Evolutionary conservation across 345 rosid species (phyloP).

Genomic region (Atalantia buxifolia): DNA sequence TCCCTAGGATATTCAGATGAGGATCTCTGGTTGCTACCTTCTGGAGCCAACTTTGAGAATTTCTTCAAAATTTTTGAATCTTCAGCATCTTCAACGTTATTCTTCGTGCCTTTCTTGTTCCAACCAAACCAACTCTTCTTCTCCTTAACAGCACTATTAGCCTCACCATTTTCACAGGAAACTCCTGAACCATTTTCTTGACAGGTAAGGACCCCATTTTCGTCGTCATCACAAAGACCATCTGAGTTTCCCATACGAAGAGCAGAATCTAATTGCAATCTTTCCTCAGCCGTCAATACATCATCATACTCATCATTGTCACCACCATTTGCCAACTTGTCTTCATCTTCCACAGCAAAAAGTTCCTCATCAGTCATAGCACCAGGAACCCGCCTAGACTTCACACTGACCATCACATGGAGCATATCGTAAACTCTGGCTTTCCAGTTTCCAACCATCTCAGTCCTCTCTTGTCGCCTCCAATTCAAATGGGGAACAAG

Average conservation of each 20-base stretch:
- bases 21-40: slow-evolving; percentile 56
- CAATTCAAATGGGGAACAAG: slow-evolving; percentile 85
- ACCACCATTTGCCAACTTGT: slow-evolving; percentile 50
- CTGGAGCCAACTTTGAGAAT: slow-evolving; percentile 70
- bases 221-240: slow-evolving; percentile 69
- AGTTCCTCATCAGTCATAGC: slow-evolving; percentile 99
- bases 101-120: slow-evolving; percentile 73
- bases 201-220: slow-evolving; percentile 43
- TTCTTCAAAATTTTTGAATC: slow-evolving; percentile 64
- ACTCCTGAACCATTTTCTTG: slow-evolving; percentile 67
- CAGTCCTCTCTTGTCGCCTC: slow-evolving; percentile 98
- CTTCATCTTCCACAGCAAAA: slow-evolving; percentile 82
- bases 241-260: slow-evolving; percentile 64
- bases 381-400: slow-evolving; percentile 96
- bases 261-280: slow-evolving; percentile 77
- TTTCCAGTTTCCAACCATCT: slow-evolving; percentile 94
- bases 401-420: slow-evolving; percentile 94
- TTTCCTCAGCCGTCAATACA: slow-evolving; percentile 88
- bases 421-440: slow-evolving; percentile 97
- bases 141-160: slow-evolving; percentile 61
- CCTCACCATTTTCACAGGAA: slow-evolving; percentile 52
- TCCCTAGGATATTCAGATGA: slow-evolving; percentile 56
- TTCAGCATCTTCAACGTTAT: slow-evolving; percentile 56
- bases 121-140: slow-evolving; percentile 97
- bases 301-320: slow-evolving; percentile 73